Evolutionary conservation across 2,329 filamentous ascomycete species (phyloP), one percentile per base, ranked within the genome.

Genomic region (Nemania diffusa): DNA sequence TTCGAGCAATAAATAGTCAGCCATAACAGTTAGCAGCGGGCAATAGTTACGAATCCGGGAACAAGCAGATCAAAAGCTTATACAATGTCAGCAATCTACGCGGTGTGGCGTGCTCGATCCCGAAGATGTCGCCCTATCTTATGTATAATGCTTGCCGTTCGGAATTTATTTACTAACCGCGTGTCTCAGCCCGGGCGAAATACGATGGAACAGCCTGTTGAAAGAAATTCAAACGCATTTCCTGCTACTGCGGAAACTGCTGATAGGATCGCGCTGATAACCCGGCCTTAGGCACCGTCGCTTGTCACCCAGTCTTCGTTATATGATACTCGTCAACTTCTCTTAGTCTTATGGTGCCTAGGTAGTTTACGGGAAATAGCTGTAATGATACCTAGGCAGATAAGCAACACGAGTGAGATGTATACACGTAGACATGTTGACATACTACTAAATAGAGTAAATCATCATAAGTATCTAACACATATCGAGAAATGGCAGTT

Each of bases 1-100:
- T 15, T n/a, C 40, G 40, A 44, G 40, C 40, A 44, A 44, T 44
- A 44, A n/a, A 44, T 44, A n/a, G n/a, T n/a, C 40, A 44, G 40
- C 40, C 40, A 44, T 15, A n/a, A 42, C n/a, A 26, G 3, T 26
- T 9, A 32, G 20, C 27, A 32, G 20, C 29, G 17, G 6, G 22
- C 27, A 46, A 32, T 32, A 24, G 53, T 27, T 15, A n/a, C 34
- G 22, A 7, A 57, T 57, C 26, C 2, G 15, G 24, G 17, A 29
- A 29, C 22, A n/a, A 27, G 50, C 17, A 52, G n/a, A 22, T 52
- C 27, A 5, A 34, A 51, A 9, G 3, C 17, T 5, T 26, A 32
- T 32, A 5, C 9, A 32, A 32, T 6, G 26, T 29, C 17, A 51
- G 24, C 8, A 34, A 34, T n/a, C n/a, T 6, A 34, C 11, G 37